Evolutionary conservation across 257 asterid species (phyloP).

Genomic region (Rehmannia glutinosa): DNA sequence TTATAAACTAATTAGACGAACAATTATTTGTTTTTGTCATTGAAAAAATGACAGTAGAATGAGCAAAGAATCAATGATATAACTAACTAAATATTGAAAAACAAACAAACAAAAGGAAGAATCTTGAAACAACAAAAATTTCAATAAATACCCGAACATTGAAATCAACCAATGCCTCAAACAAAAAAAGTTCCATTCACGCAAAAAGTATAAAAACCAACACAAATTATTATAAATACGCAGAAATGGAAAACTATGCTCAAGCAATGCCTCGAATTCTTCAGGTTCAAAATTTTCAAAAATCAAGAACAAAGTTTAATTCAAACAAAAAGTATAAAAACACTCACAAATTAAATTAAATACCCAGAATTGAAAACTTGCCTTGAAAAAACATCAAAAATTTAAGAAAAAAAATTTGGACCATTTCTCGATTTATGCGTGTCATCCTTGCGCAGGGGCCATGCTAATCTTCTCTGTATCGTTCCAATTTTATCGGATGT

Average conservation of each 20-base stretch:
- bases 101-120: not conserved
- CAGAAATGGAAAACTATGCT: not conserved
- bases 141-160: too few relatives aligned
- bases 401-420: slow-evolving; percentile 38
- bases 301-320: too few relatives aligned
- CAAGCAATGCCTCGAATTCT: not conserved
- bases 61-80: too few relatives aligned
- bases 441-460: slow-evolving; percentile 88
- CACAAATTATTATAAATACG: not conserved
- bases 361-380: not conserved
- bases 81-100: too few relatives aligned
- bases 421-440: slow-evolving; percentile 67
- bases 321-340: not conserved
- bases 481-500: slow-evolving; percentile 49
- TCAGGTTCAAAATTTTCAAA: not conserved
- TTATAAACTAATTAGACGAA: too few relatives aligned
- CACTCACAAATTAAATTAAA: not conserved
- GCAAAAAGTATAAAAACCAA: not conserved
- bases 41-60: too few relatives aligned
- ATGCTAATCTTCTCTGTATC: slow-evolving; percentile 86
- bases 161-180: too few relatives aligned
- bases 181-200: not conserved
- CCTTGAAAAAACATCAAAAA: too few relatives aligned
- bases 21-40: too few relatives aligned
- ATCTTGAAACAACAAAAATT: not conserved